phyloP scores from a whole-genome alignment of 805 yeast genomes.

The Tetrapisispora taiwanensis region DNA sequence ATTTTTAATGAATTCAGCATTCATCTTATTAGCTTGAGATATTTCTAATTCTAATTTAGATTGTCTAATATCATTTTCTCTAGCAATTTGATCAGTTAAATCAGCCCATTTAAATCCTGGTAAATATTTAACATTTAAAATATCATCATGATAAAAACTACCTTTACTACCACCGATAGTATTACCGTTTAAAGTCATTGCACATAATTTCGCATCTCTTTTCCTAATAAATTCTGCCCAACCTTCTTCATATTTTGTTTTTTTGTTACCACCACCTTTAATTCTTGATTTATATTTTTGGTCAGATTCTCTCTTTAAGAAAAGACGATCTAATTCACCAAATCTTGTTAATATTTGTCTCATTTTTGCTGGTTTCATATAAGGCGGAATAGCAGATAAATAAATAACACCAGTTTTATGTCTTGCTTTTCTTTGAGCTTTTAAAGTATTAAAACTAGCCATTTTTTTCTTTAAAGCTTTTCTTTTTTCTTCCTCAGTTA shows the following conservation, averaged over 20 bases:
- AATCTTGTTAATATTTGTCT: slow-evolving; percentile 71
- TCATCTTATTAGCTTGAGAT: slow-evolving; percentile 77
- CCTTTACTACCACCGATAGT: slow-evolving; percentile 88
- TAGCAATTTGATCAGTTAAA: slow-evolving; percentile 83
- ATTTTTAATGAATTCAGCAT: slow-evolving; percentile 71
- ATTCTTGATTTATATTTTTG: slow-evolving; percentile 55
- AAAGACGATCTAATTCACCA: slow-evolving; percentile 82
- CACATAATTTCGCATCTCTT: slow-evolving; percentile 81
- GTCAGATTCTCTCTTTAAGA: slow-evolving; percentile 76
- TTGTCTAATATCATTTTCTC: slow-evolving; percentile 81
- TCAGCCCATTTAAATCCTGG: slow-evolving; percentile 94
- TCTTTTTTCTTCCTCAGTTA: slow-evolving; percentile 24
- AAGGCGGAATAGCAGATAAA: slow-evolving; percentile 84
- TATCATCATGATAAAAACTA: slow-evolving; percentile 85
- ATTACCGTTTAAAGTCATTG: slow-evolving; percentile 77
- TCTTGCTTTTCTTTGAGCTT: slow-evolving; percentile 39
- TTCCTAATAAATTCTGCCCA: slow-evolving; percentile 90
- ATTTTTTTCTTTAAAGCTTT: slow-evolving; percentile 37
- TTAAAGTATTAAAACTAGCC: slow-evolving; percentile 40
- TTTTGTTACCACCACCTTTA: slow-evolving; percentile 86
- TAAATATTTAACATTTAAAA: slow-evolving; percentile 80
- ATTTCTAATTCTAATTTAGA: slow-evolving; percentile 81
- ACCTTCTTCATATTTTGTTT: slow-evolving; percentile 81
- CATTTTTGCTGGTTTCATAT: slow-evolving; percentile 89
- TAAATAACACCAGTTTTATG: slow-evolving; percentile 86